Evolutionary conservation across 2,329 filamentous ascomycete species (phyloP).

Genomic region (Trichoderma semiorbis): DNA sequence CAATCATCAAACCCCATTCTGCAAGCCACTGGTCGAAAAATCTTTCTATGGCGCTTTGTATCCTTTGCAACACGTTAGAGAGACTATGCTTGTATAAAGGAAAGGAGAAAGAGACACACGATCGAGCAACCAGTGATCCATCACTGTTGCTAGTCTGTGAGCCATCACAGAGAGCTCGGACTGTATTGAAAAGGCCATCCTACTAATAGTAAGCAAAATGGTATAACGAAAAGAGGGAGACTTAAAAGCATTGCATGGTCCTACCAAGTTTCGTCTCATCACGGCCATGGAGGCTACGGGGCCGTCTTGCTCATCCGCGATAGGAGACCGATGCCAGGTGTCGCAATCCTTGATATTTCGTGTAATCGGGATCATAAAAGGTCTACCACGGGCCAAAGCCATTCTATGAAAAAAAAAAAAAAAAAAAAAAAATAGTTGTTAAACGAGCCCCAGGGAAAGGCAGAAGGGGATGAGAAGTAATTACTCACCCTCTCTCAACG

Average conservation of each 20-base stretch:
- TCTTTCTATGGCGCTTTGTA: constrained; percentile 58
- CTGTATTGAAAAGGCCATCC: constrained; percentile 55
- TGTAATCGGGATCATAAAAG: constrained; percentile 65
- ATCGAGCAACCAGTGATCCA: constrained; percentile 52
- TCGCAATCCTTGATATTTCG: constrained; percentile 65
- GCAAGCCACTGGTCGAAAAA: constrained; percentile 66
- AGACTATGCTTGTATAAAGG: constrained; percentile 21
- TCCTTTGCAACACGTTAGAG: constrained; percentile 30
- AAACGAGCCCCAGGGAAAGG: not conserved
- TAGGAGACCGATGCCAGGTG: constrained; percentile 61
- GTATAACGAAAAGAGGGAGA: not conserved
- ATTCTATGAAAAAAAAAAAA: constrained; percentile 39
- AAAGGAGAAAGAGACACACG: constrained; percentile 34
- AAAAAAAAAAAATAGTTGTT: not conserved
- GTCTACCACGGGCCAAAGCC: constrained; percentile 65
- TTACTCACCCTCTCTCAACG: constrained; percentile 60
- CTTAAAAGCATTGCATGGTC: constrained; percentile 19
- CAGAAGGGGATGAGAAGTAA: not conserved
- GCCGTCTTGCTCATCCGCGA: constrained; percentile 65
- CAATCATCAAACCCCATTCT: constrained; percentile 58
- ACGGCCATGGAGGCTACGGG: constrained; percentile 71
- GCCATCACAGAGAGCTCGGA: constrained; percentile 58
- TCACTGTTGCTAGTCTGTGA: constrained; percentile 47
- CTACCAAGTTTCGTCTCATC: constrained; percentile 61
- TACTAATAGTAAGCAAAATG: constrained; percentile 23